Evolutionary conservation across 169 alveolate genomes (phyloP).

Genomic region (Plasmodium blacklocki): DNA sequence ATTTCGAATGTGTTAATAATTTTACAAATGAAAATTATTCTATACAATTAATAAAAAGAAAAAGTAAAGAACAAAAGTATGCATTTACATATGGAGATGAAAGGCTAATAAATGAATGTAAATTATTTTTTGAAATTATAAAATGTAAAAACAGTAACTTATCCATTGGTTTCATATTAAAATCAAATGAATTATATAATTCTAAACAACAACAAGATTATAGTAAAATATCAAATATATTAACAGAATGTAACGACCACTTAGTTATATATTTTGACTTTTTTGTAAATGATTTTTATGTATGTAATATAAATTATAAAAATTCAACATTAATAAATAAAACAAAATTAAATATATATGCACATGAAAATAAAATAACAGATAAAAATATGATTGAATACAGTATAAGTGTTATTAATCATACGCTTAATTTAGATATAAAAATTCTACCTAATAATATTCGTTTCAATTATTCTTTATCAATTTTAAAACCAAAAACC

Average conservation of each 20-base stretch:
- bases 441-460: conserved; percentile 40
- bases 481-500: conserved; percentile 36
- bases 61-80: conserved; percentile 22
- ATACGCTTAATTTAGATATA: conserved; percentile 33
- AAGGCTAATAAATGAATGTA: conserved; percentile 57
- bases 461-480: conserved; percentile 30
- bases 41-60: conserved; percentile 52
- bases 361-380: conserved; percentile 63
- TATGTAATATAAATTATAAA: conserved; percentile 40
- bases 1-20: conserved; percentile 39
- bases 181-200: conserved; percentile 33
- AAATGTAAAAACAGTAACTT: conserved; percentile 53
- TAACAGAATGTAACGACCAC: conserved; percentile 11
- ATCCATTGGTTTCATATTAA: conserved; percentile 53
- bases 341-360: conserved; percentile 63
- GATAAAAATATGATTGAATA: conserved; percentile 42
- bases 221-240: conserved; percentile 29
- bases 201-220: not conserved
- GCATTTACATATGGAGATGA: conserved; percentile 68
- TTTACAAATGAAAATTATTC: conserved; percentile 43
- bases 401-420: conserved; percentile 36
- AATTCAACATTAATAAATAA: conserved; percentile 34
- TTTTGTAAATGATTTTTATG: conserved; percentile 74
- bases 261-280: conserved; percentile 67
- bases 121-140: conserved; percentile 31